These are phyloP conservation scores for Wickerhamiella kazuoi DNA, from an alignment of 805 yeast genomes.

Conservation along the genomic window DNA sequence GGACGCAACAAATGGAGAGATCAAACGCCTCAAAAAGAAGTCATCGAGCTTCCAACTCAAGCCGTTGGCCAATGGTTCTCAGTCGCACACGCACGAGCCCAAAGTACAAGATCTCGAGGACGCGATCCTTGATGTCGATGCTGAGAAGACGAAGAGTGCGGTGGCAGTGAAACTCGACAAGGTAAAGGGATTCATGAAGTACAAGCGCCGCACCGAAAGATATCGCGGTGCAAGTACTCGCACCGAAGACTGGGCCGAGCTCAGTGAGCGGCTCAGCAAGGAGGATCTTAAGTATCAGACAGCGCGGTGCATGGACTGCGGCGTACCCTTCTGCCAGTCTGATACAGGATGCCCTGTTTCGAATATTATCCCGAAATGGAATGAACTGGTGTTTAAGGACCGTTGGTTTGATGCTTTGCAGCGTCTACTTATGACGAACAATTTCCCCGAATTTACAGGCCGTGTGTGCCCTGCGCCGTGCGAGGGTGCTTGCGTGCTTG, in stretches of 20 bases:
- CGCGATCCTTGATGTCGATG: conserved; percentile 50
- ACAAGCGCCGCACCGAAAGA: conserved; percentile 71
- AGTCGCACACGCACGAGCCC: conserved; percentile 40
- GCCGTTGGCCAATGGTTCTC: conserved; percentile 12
- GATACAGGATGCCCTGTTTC: conserved; percentile 98
- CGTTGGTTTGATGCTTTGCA: conserved; percentile 90
- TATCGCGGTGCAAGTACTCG: conserved; percentile 65
- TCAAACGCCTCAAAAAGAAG: conserved; percentile 27
- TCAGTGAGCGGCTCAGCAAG: conserved; percentile 61
- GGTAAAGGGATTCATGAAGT: conserved; percentile 82
- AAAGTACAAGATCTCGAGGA: conserved; percentile 81
- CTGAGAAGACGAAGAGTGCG: conserved; percentile 27
- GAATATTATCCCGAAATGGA: conserved; percentile 94
- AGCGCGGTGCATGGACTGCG: conserved; percentile 99
- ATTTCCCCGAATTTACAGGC: conserved; percentile 97
- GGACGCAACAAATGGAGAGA: conserved; percentile 82
- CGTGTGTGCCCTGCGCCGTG: conserved; percentile 99
- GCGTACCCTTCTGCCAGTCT: conserved; percentile 96
- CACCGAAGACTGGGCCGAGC: conserved; percentile 82
- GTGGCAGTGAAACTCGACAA: conserved; percentile 59
- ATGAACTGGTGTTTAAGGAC: conserved; percentile 85
- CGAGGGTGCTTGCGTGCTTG: conserved; percentile 90
- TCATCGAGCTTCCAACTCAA: conserved; percentile 8
- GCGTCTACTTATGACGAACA: conserved; percentile 84
- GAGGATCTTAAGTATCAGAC: conserved; percentile 82